Evolutionary conservation across 371 early-diverging fungal genomes (phyloP).

Genomic region (Nematocida major): DNA sequence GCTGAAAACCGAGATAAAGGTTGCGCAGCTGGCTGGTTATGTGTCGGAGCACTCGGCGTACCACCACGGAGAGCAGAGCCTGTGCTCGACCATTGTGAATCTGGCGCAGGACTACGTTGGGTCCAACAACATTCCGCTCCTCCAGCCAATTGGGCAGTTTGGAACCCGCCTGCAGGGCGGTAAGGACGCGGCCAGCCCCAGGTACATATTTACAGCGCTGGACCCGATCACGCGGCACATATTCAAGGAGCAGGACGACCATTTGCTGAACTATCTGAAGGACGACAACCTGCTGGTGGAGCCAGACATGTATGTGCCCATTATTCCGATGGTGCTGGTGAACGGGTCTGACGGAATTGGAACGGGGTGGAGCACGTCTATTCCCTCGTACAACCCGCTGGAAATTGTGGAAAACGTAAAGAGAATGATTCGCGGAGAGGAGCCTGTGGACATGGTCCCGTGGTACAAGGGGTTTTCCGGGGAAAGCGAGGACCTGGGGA

Average conservation of each 20-base stretch:
- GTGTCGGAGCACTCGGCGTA: slow-evolving; percentile 85
- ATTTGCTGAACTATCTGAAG: slow-evolving; percentile 74
- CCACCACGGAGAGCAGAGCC: slow-evolving; percentile 90
- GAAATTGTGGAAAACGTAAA: slow-evolving; percentile 81
- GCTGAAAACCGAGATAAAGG: slow-evolving; percentile 77
- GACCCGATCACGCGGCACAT: slow-evolving; percentile 73
- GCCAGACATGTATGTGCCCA: slow-evolving; percentile 90
- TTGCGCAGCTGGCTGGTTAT: slow-evolving; percentile 84
- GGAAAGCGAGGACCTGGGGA: slow-evolving; percentile 57
- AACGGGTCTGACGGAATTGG: slow-evolving; percentile 98
- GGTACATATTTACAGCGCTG: slow-evolving; percentile 88
- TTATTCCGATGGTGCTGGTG: slow-evolving; percentile 87
- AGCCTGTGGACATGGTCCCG: slow-evolving; percentile 74
- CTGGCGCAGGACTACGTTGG: slow-evolving; percentile 97
- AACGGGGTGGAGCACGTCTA: slow-evolving; percentile 73
- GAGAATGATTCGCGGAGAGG: slow-evolving; percentile 74
- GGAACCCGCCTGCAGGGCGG: slow-evolving; percentile 90
- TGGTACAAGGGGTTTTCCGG: slow-evolving; percentile 87
- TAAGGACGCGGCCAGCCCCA: slow-evolving; percentile 88
- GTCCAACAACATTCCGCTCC: slow-evolving; percentile 80
- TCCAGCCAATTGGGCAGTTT: slow-evolving; percentile 87
- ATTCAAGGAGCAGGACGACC: slow-evolving; percentile 79
- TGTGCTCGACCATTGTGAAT: slow-evolving; percentile 80
- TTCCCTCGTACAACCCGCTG: slow-evolving; percentile 77
- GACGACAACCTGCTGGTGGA: slow-evolving; percentile 90